These are phyloP conservation scores for Termitomyces sp. DNA, from an alignment of 768 basidiomycete genomes.

Conservation along the genomic window DNA sequence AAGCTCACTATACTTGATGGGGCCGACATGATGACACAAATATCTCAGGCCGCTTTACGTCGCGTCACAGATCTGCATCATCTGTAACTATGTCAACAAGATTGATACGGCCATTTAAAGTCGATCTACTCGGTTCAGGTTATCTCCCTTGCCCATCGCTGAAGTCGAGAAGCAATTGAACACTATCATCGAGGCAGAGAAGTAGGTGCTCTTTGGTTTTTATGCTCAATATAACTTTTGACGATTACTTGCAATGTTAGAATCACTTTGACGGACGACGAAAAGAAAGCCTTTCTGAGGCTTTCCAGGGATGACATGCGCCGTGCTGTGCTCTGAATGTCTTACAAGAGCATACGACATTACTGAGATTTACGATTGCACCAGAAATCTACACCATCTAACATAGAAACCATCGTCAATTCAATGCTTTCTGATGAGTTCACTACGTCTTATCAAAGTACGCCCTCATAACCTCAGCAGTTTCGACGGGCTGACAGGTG, in stretches of 20 bases:
- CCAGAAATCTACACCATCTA: slow-evolving; percentile 91
- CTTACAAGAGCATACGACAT: slow-evolving; percentile 91
- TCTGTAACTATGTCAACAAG: slow-evolving; percentile 99
- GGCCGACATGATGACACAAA: slow-evolving; percentile 99
- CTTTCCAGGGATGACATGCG: slow-evolving; percentile 99
- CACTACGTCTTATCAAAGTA: slow-evolving; percentile 83
- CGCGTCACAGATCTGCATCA: slow-evolving; percentile 99
- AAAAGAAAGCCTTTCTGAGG: slow-evolving; percentile 84
- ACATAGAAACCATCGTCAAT: slow-evolving; percentile 90
- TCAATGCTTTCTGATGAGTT: slow-evolving; percentile 97
- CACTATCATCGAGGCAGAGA: slow-evolving; percentile 78
- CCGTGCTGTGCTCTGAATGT: slow-evolving; percentile 92
- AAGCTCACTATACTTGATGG: slow-evolving; percentile 98
- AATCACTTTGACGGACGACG: slow-evolving; percentile 82
- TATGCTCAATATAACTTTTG: not conserved
- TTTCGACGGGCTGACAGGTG: not conserved
- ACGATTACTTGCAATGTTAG: slow-evolving; percentile 36
- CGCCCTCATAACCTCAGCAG: slow-evolving; percentile 16
- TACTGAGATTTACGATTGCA: slow-evolving; percentile 92
- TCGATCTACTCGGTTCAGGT: slow-evolving; percentile 95
- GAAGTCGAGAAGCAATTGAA: slow-evolving; percentile 85
- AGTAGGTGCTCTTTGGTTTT: slow-evolving; percentile 41
- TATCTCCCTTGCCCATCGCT: slow-evolving; percentile 82
- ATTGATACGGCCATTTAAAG: slow-evolving; percentile 98
- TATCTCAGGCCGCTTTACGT: slow-evolving; percentile 93